Evolutionary conservation across 495 filamentous ascomycete species (phyloP), one percentile per base, ranked within the genome.

Genomic region (Cladorrhinum samala): DNA sequence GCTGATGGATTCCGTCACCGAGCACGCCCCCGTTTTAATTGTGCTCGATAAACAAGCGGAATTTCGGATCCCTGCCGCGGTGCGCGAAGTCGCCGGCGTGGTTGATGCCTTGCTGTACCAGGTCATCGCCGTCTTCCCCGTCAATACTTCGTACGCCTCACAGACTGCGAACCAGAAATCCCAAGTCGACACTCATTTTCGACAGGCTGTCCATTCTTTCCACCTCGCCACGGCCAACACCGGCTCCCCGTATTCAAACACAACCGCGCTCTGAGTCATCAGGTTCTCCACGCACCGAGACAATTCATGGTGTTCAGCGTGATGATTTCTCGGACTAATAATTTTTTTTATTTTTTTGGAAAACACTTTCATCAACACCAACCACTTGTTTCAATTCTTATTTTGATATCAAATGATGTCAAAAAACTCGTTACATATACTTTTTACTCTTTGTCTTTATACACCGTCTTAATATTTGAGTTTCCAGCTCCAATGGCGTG

Each of bases 171-270:
- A 60, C 50, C 58, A 60, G 27, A 60, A 57, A 42, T 44, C 58
- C 13, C 58, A 60, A 21, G 58, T 57, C 44, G 52, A 54, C 50
- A 56, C 54, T 8, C 58, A 60, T 46, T 57, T 60, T 25, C 54
- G 58, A 9, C 50, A 54, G 27, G 50, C 58, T 3, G 54, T 57
- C 16, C 58, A 60, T 21, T 33, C 54, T 17, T 60, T 60, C 46
- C 58, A 60, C 25, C 30, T 60, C 20, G 58, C 54, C 25, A 60
- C 58, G 2, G 58, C 58, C 39, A 60, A 60, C 38, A 60, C 58
- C 2, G 49, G 54, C 6, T 46, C 58, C 14, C 58, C 58, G 13
- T 60, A 57, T 25, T 60, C 58, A 4, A 60, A 60, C 47, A 60
- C 54, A 1, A 60, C 54, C 1, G 40, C 46, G 23, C 40, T 60